Conservation (phyloP, 768 basidiomycete species). For the Roridomyces roridus region DNA sequence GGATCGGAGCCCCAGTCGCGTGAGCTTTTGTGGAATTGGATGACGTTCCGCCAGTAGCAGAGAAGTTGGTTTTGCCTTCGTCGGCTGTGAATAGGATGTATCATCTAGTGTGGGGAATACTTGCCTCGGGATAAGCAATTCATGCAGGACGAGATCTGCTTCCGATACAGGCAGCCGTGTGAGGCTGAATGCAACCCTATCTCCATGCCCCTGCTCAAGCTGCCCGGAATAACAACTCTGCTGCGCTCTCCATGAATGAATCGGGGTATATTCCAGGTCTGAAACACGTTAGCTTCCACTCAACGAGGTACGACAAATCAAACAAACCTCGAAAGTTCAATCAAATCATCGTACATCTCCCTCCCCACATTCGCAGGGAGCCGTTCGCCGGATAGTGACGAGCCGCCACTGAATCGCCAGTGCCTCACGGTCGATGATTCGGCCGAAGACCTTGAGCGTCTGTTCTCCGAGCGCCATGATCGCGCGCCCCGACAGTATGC, state of each 20-base stretch:
- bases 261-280: conserved; percentile 8
- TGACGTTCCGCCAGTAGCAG: too few species aligned
- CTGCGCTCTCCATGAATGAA: not conserved
- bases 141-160: not conserved
- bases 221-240: not conserved
- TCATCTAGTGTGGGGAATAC: not conserved
- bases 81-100: not conserved
- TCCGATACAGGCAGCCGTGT: not conserved
- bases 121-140: not conserved
- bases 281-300: not conserved
- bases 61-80: not conserved
- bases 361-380: not conserved
- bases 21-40: not conserved
- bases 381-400: not conserved
- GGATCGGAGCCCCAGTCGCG: not conserved
- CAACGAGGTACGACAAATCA: not conserved
- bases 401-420: conserved; percentile 10
- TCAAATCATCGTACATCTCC: conserved; percentile 8
- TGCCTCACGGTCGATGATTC: conserved; percentile 6
- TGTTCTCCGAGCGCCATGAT: conserved; percentile 8
- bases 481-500: conserved; percentile 4
- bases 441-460: conserved; percentile 1
- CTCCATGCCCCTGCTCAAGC: not conserved
- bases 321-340: conserved; percentile 10
- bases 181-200: not conserved